Evolutionary conservation across 2,329 filamentous ascomycete species (phyloP), one percentile per base, ranked within the genome.

Genomic region (Penicillium oxalicum): DNA sequence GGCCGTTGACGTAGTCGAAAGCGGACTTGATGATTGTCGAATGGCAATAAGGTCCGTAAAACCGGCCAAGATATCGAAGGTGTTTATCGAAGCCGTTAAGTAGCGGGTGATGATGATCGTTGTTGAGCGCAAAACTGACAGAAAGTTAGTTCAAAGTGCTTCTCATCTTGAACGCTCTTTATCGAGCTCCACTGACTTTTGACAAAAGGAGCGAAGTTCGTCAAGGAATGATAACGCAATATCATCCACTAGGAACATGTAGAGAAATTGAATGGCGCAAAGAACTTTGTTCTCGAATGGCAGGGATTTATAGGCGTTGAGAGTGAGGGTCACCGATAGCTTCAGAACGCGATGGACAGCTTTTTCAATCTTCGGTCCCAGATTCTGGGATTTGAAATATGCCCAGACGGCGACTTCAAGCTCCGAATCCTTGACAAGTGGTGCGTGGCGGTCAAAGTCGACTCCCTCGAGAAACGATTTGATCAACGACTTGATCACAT

Each of bases 161-260:
- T 2, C 18, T 18, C 18, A 18, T 18, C 2, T 18, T 18, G 18
- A 18, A 18, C 18, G 18, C 18, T 18, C 18, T 18, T 18, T 2
- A 18, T 18, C 18, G 18, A 18, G 2, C 18, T 36, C 12, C 9
- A 39, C 51, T 35, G 27, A 52, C 52, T 50, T 50, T 40, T 52
- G 52, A 26, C 50, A 35, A 39, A 52, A 54, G 27, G 25, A 43
- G 9, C 32, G 47, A 26, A 54, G 37, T 9, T 50, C 52, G 1
- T 44, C 46, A 18, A 52, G 40, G 9, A 52, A 50, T 12, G 40
- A 40, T 40, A 40, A 37, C 11, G 52, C 45, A n/a, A 50, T 35
- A 35, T 54, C 52, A 9, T 54, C 52, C 9, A 54, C 33, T 29
- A 54, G 27, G 25, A 54, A 54, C 52, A 54, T 54, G 32, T 54